Percentiles rank a stretch among this genome's conserved stretches.
Conservation (phyloP, 2,329 filamentous ascomycete genomes). For the Trichothecium roseum region DNA sequence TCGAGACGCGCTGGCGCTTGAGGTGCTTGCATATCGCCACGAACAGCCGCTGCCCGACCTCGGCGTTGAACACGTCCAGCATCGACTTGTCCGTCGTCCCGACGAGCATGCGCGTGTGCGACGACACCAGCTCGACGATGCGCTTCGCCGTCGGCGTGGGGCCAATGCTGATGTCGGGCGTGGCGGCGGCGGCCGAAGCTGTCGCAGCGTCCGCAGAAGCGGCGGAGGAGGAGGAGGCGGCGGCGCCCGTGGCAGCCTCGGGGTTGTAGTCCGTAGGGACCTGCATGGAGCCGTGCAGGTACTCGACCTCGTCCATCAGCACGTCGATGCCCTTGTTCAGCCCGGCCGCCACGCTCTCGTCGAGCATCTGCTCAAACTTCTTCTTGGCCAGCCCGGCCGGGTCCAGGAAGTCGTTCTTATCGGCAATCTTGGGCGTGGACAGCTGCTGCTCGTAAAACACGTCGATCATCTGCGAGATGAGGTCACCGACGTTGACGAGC, state of each 20-base stretch:
- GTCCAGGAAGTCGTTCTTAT: slow-evolving; percentile 90
- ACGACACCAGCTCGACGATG: slow-evolving; percentile 75
- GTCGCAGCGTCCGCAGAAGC: background rate
- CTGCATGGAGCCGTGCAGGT: slow-evolving; percentile 83
- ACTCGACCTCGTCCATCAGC: slow-evolving; percentile 96
- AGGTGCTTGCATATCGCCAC: slow-evolving; percentile 91
- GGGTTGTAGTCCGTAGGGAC: slow-evolving; percentile 86
- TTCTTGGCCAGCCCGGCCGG: slow-evolving; percentile 92
- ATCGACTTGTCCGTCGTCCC: slow-evolving; percentile 97
- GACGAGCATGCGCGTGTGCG: slow-evolving; percentile 84
- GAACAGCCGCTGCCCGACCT: slow-evolving; percentile 89
- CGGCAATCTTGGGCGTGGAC: slow-evolving; percentile 68
- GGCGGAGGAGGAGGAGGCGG: background rate
- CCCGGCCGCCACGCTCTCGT: slow-evolving; percentile 90
- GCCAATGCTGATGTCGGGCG: slow-evolving; percentile 38
- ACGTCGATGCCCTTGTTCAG: slow-evolving; percentile 97
- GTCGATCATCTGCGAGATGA: slow-evolving; percentile 98
- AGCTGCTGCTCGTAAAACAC: slow-evolving; percentile 98
- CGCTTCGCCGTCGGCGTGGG: slow-evolving; percentile 70
- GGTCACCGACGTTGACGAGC: slow-evolving; percentile 92
- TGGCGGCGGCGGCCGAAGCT: slow-evolving; percentile 14
- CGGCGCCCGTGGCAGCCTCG: slow-evolving; percentile 18
- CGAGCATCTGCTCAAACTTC: slow-evolving; percentile 96
- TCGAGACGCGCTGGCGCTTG: slow-evolving; percentile 87
- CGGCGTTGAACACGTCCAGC: slow-evolving; percentile 96